Conservation (phyloP, 768 basidiomycete genomes). For the Coprinopsis cinerea region DNA sequence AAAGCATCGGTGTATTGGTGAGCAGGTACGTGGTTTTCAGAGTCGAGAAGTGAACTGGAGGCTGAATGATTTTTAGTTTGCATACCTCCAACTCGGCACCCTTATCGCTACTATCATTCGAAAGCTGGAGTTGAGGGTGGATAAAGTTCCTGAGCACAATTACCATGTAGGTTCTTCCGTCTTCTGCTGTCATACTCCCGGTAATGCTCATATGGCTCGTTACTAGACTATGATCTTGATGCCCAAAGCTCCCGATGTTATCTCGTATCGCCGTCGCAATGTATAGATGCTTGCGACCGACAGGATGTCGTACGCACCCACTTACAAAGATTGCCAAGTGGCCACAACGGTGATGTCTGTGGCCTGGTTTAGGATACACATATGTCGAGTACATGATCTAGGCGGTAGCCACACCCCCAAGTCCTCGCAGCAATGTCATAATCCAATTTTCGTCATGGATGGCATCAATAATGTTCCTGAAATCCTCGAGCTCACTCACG, state of each 20-base stretch:
- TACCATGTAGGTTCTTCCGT: slow-evolving; percentile 65
- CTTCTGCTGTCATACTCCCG: neutral
- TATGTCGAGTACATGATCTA: too few species aligned
- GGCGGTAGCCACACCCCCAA: too few species aligned
- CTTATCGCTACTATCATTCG: slow-evolving; percentile 78
- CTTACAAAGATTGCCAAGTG: too few species aligned
- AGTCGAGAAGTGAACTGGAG: neutral
- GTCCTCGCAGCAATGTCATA: too few species aligned
- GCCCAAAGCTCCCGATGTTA: slow-evolving; percentile 63
- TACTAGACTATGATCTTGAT: slow-evolving; percentile 89
- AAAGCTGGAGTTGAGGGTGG: slow-evolving; percentile 66
- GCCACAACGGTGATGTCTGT: too few species aligned
- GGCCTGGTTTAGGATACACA: too few species aligned
- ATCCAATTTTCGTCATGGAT: too few species aligned
- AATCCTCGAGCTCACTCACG: too few species aligned
- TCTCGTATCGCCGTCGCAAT: slow-evolving; percentile 65
- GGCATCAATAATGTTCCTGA: too few species aligned
- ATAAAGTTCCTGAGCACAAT: slow-evolving; percentile 75
- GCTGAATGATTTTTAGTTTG: slow-evolving; percentile 51
- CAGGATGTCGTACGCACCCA: too few species aligned
- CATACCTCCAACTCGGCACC: slow-evolving; percentile 87
- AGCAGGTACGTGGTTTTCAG: slow-evolving; percentile 47
- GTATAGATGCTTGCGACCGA: too few species aligned
- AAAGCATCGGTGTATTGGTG: slow-evolving; percentile 90
- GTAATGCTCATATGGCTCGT: neutral